Evolutionary conservation across 768 basidiomycete genomes (phyloP).

Genomic region (Panellus pusillus): DNA sequence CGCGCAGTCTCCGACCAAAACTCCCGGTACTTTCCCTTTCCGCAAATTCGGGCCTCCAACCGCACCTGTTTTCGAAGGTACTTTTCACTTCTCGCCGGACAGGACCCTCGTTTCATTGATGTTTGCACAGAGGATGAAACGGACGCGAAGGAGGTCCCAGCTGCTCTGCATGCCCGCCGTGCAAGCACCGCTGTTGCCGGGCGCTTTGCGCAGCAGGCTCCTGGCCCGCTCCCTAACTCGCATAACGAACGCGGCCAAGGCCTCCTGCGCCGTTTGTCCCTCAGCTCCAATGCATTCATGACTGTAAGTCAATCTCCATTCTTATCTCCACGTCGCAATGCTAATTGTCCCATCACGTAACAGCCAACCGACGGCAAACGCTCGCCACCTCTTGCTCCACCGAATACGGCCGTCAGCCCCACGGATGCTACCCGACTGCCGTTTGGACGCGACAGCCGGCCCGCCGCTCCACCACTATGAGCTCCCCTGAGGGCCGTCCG

Average conservation of each 20-base stretch:
- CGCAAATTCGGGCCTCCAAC: slow-evolving; percentile 48
- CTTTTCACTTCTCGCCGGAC: slow-evolving; percentile 7
- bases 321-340: not conserved
- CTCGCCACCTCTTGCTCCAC: slow-evolving; percentile 48
- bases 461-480: slow-evolving; percentile 64
- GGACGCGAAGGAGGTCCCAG: slow-evolving; percentile 40
- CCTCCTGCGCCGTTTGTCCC: slow-evolving; percentile 72
- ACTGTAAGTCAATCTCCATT: slow-evolving; percentile 45
- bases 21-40: slow-evolving; percentile 60
- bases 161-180: slow-evolving; percentile 54
- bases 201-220: slow-evolving; percentile 51
- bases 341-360: slow-evolving; percentile 16
- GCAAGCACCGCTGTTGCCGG: slow-evolving; percentile 56
- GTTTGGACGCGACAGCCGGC: slow-evolving; percentile 34
- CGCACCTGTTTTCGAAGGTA: slow-evolving; percentile 65
- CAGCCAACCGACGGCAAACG: slow-evolving; percentile 28
- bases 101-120: not conserved
- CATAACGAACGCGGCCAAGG: slow-evolving; percentile 68
- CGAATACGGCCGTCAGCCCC: slow-evolving; percentile 50
- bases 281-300: slow-evolving; percentile 54
- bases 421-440: slow-evolving; percentile 27
- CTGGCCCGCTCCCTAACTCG: slow-evolving; percentile 44
- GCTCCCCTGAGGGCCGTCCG: slow-evolving; percentile 41
- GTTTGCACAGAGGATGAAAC: slow-evolving; percentile 37
- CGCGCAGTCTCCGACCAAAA: slow-evolving; percentile 59